Percentiles rank a stretch among this genome's conserved stretches.
Evolutionary conservation across 176 grass and related monocot species (phyloP).

Genomic region (Thinopyrum elongatum): DNA sequence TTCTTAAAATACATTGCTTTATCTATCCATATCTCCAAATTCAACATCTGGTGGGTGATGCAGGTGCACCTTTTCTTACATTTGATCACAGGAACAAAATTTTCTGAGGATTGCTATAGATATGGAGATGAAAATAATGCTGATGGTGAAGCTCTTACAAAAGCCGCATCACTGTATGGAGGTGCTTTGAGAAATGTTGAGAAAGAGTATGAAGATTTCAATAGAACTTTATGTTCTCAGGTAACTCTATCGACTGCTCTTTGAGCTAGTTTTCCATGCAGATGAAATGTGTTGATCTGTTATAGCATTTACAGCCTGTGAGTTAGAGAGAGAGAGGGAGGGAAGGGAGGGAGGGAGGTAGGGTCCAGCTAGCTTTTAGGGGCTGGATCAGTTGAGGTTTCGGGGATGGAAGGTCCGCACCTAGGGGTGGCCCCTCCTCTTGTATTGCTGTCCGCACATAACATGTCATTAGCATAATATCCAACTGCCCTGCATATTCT

Average conservation of each 20-base stretch:
- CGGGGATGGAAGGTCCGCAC: no score
- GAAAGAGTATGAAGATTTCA: slow-evolving; percentile 94
- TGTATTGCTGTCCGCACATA: no score
- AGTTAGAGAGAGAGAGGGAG: no score
- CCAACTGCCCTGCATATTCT: no score
- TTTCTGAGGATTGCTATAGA: slow-evolving; percentile 98
- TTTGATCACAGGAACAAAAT: slow-evolving; percentile 72
- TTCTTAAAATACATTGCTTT: not conserved
- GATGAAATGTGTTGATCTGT: slow-evolving; percentile 3
- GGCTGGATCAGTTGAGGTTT: no score
- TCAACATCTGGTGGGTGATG: slow-evolving; percentile 17
- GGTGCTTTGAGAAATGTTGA: slow-evolving; percentile 94
- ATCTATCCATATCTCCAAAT: slow-evolving; percentile 8
- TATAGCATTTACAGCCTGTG: not conserved
- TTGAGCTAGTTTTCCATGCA: not conserved
- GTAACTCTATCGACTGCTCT: slow-evolving; percentile 30
- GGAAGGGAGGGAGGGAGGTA: no score
- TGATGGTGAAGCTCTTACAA: slow-evolving; percentile 67
- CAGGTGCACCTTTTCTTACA: slow-evolving; percentile 24
- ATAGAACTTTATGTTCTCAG: slow-evolving; percentile 76
- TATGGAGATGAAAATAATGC: slow-evolving; percentile 80
- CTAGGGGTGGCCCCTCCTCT: no score
- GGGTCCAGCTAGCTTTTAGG: no score
- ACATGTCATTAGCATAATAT: not conserved
- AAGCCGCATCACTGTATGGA: slow-evolving; percentile 80